Base-by-base conservation (phyloP, 2,329 filamentous ascomycete genomes). In the Fusarium penzigii region DNA sequence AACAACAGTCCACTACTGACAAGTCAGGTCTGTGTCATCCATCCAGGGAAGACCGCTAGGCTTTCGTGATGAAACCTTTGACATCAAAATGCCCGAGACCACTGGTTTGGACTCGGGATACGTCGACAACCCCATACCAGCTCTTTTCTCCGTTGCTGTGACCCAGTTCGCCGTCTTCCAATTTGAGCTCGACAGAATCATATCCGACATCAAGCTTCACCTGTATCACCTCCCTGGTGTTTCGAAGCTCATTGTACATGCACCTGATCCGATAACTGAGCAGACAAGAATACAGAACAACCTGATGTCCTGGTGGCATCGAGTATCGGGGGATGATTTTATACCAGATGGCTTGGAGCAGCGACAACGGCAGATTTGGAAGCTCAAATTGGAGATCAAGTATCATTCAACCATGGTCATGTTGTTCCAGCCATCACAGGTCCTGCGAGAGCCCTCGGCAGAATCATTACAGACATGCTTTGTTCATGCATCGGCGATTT, bases 41-140 rank as follows among this genome's bases (percentile, higher is more conserved):
- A 72, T 73, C 7, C 71, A 73, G 49, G 71, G 71, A 7, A 68
- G 70, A 2, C 71, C 70, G 1, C 61, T 73, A 3, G 69, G 70
- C 1, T 68, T 73, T 14, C 57, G 69, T 11, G 71, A 73, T 41
- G 71, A 73, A 40, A 69, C 69, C 0, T 72, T 73, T 48, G 70
- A 73, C 46, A 55, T 72, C 3, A 48, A 61, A 32, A 25, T 64
- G 32, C 63, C 63, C 6, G 32, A 57, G 1, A 16, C 44, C 5
- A 29, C 43, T 12, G 42, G 17, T 2, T 39, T 40, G 13, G 47
- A 46, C 3, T n/a, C 45, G 8, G 42, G 38, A 16, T 6, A 12
- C 14, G 17, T 46, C 8, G 32, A 48, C 13, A 39, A 44, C 20
- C 16, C 20, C 12, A 39, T 43, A 17, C 46, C 17, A 13, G 20